A percentile compares a stretch with the other conserved stretches of the same genome.
phyloP scores from a whole-genome alignment of 108 stramenopile genomes.

The Nannochloropsis salina region DNA sequence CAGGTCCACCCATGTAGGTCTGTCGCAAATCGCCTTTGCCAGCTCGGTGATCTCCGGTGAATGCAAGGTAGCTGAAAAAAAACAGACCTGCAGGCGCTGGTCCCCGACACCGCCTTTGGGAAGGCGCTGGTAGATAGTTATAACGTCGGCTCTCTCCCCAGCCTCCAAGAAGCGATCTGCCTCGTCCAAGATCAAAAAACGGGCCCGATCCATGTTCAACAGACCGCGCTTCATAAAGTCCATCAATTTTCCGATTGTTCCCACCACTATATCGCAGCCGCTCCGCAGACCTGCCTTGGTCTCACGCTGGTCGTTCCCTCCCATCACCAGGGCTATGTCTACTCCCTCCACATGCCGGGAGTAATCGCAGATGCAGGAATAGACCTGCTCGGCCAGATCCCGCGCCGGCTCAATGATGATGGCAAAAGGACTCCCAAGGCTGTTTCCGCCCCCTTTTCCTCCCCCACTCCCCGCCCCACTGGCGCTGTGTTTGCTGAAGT shows the following conservation, averaged over 20 bases:
- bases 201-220: conserved; percentile 37
- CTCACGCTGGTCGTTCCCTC: background rate
- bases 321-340: background rate
- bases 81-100: conserved; percentile 55
- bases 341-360: conserved; percentile 11
- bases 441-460: background rate
- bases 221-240: conserved; percentile 45
- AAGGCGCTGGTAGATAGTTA: conserved; percentile 39
- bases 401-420: conserved; percentile 58
- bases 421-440: conserved; percentile 44
- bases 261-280: conserved; percentile 50
- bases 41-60: conserved; percentile 41
- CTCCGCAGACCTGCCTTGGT: background rate
- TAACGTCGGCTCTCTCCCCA: conserved; percentile 37
- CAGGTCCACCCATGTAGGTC: conserved; percentile 59
- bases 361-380: conserved; percentile 34
- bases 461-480: background rate
- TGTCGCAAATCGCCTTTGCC: conserved; percentile 51
- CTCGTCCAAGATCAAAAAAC: conserved; percentile 52
- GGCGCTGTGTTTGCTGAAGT: background rate
- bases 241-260: conserved; percentile 50
- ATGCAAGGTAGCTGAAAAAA: conserved; percentile 62
- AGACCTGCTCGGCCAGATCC: conserved; percentile 62
- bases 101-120: conserved; percentile 46
- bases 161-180: conserved; percentile 45